Percentiles rank a stretch among this genome's conserved stretches.
Evolutionary conservation across 306 rosid species (phyloP).

Genomic region (Cajanus cajan): DNA sequence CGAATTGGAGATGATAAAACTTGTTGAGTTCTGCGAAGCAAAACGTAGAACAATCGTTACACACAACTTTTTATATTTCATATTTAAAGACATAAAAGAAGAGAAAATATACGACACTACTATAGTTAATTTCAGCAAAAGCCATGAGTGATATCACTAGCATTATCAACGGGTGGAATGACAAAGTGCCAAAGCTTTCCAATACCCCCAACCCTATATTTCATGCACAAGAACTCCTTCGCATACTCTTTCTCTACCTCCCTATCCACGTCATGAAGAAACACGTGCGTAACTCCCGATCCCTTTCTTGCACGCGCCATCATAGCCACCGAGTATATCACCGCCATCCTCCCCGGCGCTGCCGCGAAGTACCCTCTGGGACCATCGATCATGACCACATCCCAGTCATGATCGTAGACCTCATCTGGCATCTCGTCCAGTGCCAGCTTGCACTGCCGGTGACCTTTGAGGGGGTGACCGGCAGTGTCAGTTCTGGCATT

Average conservation of each 20-base stretch:
- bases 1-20: not conserved
- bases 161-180: slow-evolving; percentile 47
- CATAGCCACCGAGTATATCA: slow-evolving; percentile 72
- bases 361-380: slow-evolving; percentile 60
- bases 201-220: slow-evolving; percentile 56
- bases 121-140: slow-evolving; percentile 40
- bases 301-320: slow-evolving; percentile 71
- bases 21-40: not conserved
- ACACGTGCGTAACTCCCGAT: slow-evolving; percentile 80
- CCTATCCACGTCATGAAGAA: slow-evolving; percentile 74
- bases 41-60: not conserved
- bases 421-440: slow-evolving; percentile 43
- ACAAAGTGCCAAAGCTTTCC: slow-evolving; percentile 84
- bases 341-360: slow-evolving; percentile 84
- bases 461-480: slow-evolving; percentile 22
- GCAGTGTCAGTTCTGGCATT: not conserved
- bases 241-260: slow-evolving; percentile 68
- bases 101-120: not conserved
- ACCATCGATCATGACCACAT: slow-evolving; percentile 78
- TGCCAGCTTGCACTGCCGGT: slow-evolving; percentile 54
- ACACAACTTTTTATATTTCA: not conserved
- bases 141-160: slow-evolving; percentile 15
- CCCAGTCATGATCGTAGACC: slow-evolving; percentile 77
- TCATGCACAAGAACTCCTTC: slow-evolving; percentile 67
- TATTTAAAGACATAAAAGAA: not conserved